Percentiles rank a stretch among this genome's conserved stretches.
Conservation (phyloP, 495 filamentous ascomycete species). For the Margaritispora aquatica region DNA sequence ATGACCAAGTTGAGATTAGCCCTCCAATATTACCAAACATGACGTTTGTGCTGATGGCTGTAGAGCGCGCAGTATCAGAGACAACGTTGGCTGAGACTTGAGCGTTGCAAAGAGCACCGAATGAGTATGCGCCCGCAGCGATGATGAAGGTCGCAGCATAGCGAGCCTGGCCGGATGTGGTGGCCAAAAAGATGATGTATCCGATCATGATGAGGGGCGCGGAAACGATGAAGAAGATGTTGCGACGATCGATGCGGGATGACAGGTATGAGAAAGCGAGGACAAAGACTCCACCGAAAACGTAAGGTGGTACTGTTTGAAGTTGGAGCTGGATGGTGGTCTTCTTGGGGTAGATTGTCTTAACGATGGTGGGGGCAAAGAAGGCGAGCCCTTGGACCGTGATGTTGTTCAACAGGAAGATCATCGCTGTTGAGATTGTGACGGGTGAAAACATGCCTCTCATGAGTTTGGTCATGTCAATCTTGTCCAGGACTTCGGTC, state of each 20-base stretch:
- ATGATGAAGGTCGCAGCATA: constrained; percentile 72
- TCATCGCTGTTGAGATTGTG: constrained; percentile 56
- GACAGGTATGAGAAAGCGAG: constrained; percentile 54
- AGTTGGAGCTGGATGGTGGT: constrained; percentile 55
- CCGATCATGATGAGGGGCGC: constrained; percentile 56
- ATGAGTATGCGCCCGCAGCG: constrained; percentile 60
- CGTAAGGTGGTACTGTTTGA: constrained; percentile 65
- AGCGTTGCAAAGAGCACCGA: constrained; percentile 59
- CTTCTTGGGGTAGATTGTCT: constrained; percentile 56
- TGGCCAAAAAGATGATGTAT: constrained; percentile 68
- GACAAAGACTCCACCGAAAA: constrained; percentile 62
- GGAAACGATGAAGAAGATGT: constrained; percentile 56
- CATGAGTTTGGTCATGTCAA: constrained; percentile 52
- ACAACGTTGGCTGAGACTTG: constrained; percentile 65
- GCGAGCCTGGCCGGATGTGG: constrained; percentile 40
- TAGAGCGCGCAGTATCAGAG: constrained; percentile 59
- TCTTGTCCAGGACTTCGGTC: constrained; percentile 60
- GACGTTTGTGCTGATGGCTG: constrained; percentile 59
- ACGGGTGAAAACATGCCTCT: constrained; percentile 57
- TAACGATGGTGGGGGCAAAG: constrained; percentile 67
- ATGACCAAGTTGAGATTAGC: constrained; percentile 64
- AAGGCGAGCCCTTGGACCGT: constrained; percentile 72
- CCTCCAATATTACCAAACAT: constrained; percentile 72
- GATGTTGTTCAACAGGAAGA: constrained; percentile 67
- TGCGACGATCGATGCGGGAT: constrained; percentile 50